Evolutionary conservation across 2,329 filamentous ascomycete genomes (phyloP).

Genomic region (Ophiostoma ulmi): DNA sequence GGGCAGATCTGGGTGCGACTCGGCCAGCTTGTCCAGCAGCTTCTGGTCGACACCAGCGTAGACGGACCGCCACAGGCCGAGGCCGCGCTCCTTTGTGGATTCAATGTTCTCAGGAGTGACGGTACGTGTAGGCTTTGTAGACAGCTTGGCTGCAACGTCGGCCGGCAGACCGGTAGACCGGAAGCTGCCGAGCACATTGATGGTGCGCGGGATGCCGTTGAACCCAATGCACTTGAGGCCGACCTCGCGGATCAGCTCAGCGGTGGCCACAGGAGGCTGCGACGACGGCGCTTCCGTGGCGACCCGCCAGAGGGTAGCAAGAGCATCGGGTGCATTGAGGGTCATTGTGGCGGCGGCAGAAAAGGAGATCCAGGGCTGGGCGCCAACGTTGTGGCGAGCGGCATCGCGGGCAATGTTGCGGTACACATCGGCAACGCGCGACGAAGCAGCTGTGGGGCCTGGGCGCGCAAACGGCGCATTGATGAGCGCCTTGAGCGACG

Average conservation of each 20-base stretch:
- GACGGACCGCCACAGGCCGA: conserved; percentile 66
- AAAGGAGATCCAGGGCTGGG: conserved; percentile 61
- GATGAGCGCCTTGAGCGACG: conserved; percentile 66
- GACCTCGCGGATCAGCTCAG: conserved; percentile 69
- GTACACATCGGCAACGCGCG: conserved; percentile 60
- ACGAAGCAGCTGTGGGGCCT: conserved; percentile 59
- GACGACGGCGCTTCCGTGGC: conserved; percentile 35
- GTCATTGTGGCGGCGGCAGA: conserved; percentile 78
- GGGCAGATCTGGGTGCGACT: conserved; percentile 75
- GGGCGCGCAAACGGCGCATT: conserved; percentile 63
- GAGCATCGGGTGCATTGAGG: conserved; percentile 75
- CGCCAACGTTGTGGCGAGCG: conserved; percentile 54
- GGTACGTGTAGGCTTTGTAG: conserved; percentile 51
- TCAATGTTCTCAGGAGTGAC: conserved; percentile 51
- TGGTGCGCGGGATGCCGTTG: conserved; percentile 76
- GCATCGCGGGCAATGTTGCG: conserved; percentile 60
- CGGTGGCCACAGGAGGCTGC: conserved; percentile 41
- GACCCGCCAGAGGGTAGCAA: conserved; percentile 56
- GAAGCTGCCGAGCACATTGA: conserved; percentile 64
- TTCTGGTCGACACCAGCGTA: conserved; percentile 71
- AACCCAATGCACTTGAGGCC: conserved; percentile 55
- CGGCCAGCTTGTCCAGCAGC: conserved; percentile 63
- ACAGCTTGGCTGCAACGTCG: conserved; percentile 49
- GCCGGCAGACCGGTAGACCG: conserved; percentile 50
- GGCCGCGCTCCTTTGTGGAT: conserved; percentile 53